phyloP scores from a whole-genome alignment of 768 basidiomycete genomes.

The Peribolospora baueri region DNA sequence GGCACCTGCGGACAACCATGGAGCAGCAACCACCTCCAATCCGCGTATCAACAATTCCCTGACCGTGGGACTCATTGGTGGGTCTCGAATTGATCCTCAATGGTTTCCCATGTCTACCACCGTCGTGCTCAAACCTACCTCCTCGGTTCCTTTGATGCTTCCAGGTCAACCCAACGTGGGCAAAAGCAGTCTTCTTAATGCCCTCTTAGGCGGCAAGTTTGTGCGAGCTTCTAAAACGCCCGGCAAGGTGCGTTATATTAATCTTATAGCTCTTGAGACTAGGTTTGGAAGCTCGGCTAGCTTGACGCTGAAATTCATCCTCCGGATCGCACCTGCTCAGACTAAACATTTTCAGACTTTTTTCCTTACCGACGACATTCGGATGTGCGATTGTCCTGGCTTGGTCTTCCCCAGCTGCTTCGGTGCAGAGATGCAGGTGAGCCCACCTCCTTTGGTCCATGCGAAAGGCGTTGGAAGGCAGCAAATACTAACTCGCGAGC shows the following conservation, averaged over 20 bases:
- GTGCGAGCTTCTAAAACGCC: constrained; percentile 68
- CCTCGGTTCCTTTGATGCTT: constrained; percentile 3
- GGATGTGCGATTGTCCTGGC: constrained; percentile 85
- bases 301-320: constrained; percentile 14
- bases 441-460: constrained; percentile 7
- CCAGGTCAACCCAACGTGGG: constrained; percentile 86
- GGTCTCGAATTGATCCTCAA: neutral
- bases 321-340: constrained; percentile 17
- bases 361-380: constrained; percentile 62
- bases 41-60: constrained; percentile 10
- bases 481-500: neutral
- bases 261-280: constrained; percentile 13
- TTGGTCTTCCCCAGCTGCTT: constrained; percentile 67
- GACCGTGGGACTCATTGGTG: constrained; percentile 16
- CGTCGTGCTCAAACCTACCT: constrained; percentile 3
- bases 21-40: no score
- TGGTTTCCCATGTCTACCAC: neutral
- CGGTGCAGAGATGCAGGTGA: constrained; percentile 59
- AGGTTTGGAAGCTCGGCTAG: constrained; percentile 10
- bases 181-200: constrained; percentile 77
- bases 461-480: neutral
- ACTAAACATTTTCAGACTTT: constrained; percentile 92
- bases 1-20: neutral
- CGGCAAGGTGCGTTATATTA: constrained; percentile 29
- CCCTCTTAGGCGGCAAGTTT: constrained; percentile 51